Evolutionary conservation across 208 protist genomes (phyloP).

Genomic region (Leptomonas pyrrhocoris): DNA sequence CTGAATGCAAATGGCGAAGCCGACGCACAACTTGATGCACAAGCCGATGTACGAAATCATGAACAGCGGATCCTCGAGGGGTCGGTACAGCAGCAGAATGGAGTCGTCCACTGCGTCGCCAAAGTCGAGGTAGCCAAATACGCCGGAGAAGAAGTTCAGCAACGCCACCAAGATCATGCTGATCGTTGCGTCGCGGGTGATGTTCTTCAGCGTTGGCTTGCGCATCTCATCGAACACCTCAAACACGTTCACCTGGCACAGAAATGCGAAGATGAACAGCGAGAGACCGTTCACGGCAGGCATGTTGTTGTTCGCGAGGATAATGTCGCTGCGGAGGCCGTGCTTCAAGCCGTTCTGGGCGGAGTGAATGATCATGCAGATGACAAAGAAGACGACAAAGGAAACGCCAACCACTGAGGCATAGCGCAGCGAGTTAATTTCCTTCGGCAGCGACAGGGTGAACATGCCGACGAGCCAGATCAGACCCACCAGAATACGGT

Average conservation of each 20-base stretch:
- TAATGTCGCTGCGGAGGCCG: slow-evolving; percentile 38
- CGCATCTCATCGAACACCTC: slow-evolving; percentile 81
- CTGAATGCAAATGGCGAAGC: slow-evolving; percentile 75
- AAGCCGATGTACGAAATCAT: slow-evolving; percentile 71
- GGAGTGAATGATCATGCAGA: slow-evolving; percentile 75
- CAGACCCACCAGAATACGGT: slow-evolving; percentile 47
- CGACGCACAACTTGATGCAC: slow-evolving; percentile 78
- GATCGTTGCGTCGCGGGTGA: slow-evolving; percentile 57
- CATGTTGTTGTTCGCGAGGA: slow-evolving; percentile 40
- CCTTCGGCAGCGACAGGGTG: slow-evolving; percentile 78
- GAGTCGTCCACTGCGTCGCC: slow-evolving; percentile 48
- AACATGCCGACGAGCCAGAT: slow-evolving; percentile 75
- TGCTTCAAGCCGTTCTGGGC: slow-evolving; percentile 45
- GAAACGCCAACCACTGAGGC: slow-evolving; percentile 71
- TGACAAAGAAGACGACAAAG: slow-evolving; percentile 80
- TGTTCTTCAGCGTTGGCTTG: slow-evolving; percentile 37
- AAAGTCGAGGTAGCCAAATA: slow-evolving; percentile 88
- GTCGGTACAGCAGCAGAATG: slow-evolving; percentile 64
- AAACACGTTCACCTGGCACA: slow-evolving; percentile 80
- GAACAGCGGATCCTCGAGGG: slow-evolving; percentile 50
- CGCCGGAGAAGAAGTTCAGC: slow-evolving; percentile 69
- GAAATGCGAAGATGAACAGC: slow-evolving; percentile 82
- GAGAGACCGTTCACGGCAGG: slow-evolving; percentile 61
- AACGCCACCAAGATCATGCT: slow-evolving; percentile 59
- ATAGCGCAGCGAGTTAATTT: slow-evolving; percentile 89